Percentiles rank a stretch among this genome's conserved stretches.
Conservation (phyloP, 2,329 filamentous ascomycete species). For the Colletotrichum somersetense region DNA sequence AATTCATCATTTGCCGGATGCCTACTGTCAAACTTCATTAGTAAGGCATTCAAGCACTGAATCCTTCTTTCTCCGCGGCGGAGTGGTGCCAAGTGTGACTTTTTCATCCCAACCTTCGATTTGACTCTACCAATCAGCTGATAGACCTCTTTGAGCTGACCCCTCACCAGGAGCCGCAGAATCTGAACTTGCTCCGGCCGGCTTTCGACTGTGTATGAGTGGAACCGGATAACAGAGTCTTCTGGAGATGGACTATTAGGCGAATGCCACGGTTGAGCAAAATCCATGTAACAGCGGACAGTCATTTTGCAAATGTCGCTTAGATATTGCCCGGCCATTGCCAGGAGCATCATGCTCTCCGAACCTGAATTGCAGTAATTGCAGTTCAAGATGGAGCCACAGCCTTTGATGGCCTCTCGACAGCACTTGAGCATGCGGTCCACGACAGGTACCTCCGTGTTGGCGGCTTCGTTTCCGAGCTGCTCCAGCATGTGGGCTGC, state of each 20-base stretch:
- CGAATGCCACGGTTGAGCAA: neutral
- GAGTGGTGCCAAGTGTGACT: slow-evolving; percentile 11
- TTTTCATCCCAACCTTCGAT: slow-evolving; percentile 24
- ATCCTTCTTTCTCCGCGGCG: slow-evolving; percentile 14
- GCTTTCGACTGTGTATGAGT: slow-evolving; percentile 25
- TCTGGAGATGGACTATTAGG: neutral
- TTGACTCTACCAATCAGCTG: slow-evolving; percentile 22
- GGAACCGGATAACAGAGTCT: slow-evolving; percentile 11
- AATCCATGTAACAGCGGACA: slow-evolving; percentile 13
- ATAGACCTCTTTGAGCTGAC: slow-evolving; percentile 22
- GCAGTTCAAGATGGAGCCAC: slow-evolving; percentile 14
- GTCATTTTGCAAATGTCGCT: slow-evolving; percentile 33
- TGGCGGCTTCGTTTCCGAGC: slow-evolving; percentile 19
- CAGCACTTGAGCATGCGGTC: slow-evolving; percentile 20
- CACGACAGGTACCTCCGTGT: slow-evolving; percentile 15
- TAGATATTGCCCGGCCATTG: slow-evolving; percentile 24
- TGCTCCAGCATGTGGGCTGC: slow-evolving; percentile 19
- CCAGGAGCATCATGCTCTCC: slow-evolving; percentile 32
- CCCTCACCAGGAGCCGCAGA: neutral
- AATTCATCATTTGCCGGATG: too few species aligned
- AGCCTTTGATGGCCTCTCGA: slow-evolving; percentile 24
- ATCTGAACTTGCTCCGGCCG: slow-evolving; percentile 13
- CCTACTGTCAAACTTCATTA: slow-evolving; percentile 10
- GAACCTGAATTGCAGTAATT: slow-evolving; percentile 17
- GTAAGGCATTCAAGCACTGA: slow-evolving; percentile 17